Conservation (phyloP, 1,284 basidiomycete genomes). For the Golubevia pallescens region DNA sequence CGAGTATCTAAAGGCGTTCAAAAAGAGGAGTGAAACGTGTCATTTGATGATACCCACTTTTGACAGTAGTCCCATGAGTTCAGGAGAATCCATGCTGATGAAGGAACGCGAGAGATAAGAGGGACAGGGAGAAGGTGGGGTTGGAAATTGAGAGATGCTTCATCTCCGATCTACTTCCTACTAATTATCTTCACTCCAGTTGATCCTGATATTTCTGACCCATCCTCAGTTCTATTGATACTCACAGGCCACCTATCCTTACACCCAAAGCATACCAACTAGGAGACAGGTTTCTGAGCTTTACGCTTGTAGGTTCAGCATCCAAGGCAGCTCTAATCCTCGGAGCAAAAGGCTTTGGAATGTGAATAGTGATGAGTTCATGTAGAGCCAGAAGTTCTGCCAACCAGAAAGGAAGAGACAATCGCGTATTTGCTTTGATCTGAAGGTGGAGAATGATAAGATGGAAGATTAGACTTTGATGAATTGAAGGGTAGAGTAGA, state of each 20-base stretch:
- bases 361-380: conserved; percentile 46
- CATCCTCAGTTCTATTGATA: background rate
- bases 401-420: conserved; percentile 60
- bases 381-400: conserved; percentile 53
- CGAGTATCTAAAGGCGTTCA: background rate
- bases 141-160: background rate
- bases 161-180: background rate
- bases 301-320: conserved; percentile 45
- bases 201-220: background rate
- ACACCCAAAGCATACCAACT: conserved; percentile 58
- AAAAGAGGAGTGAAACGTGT: no score
- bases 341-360: conserved; percentile 43
- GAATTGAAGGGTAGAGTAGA: background rate
- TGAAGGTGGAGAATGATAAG: background rate
- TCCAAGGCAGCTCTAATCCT: conserved; percentile 53
- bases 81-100: conserved; percentile 40
- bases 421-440: conserved; percentile 19
- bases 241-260: conserved; percentile 47
- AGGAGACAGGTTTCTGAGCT: conserved; percentile 39
- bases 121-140: no score
- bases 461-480: background rate
- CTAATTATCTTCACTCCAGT: background rate
- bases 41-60: no score
- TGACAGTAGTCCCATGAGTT: conserved; percentile 31
- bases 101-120: background rate